These are phyloP conservation scores for Tetrahymena malaccensis DNA, from an alignment of 73 alveolate species.

Conservation along the genomic window DNA sequence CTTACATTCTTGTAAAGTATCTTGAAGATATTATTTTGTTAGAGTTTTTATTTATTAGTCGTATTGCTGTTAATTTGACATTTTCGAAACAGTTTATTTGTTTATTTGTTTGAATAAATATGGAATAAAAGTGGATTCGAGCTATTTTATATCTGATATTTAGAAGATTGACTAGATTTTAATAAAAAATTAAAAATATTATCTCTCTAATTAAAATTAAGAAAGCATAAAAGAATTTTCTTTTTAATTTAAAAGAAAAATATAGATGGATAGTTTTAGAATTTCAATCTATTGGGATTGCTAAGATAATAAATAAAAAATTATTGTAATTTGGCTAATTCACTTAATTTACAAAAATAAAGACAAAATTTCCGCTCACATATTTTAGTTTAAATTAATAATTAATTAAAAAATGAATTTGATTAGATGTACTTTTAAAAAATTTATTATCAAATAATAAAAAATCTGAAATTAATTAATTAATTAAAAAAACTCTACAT, in stretches of 20 bases:
- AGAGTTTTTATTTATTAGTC: not conserved
- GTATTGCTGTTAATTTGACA: not conserved
- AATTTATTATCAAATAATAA: too few species aligned
- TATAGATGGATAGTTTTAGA: not conserved
- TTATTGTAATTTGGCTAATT: too few species aligned
- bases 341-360: too few species aligned
- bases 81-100: not conserved
- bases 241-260: too few species aligned
- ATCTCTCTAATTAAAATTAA: not conserved
- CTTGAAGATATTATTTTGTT: not conserved
- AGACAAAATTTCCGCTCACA: not conserved
- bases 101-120: not conserved
- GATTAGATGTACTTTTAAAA: too few species aligned
- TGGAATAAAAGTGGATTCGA: not conserved
- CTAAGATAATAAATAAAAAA: too few species aligned
- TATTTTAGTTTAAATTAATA: not conserved
- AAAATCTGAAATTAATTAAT: not conserved
- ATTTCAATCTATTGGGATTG: not conserved
- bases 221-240: not conserved
- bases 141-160: not conserved
- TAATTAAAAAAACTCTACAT: too few species aligned
- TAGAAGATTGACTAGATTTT: not conserved
- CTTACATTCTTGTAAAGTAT: not conserved
- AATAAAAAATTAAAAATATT: too few species aligned
- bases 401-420: not conserved